Base-by-base conservation (phyloP, 352 stramenopile species). In the Phytophthora colocasiae region DNA sequence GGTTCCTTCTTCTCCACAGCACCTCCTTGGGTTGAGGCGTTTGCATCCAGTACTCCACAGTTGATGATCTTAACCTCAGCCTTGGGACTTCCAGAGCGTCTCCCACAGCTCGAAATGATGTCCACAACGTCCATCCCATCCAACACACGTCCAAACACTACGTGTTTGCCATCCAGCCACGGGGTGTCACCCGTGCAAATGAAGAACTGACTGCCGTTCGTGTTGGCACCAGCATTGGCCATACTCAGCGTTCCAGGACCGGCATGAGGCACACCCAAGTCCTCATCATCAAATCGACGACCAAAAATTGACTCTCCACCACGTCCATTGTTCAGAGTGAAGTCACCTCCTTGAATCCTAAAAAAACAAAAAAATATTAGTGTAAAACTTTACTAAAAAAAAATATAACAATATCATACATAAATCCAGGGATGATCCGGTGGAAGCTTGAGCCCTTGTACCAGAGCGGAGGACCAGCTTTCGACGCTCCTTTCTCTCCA, bases 121-220 rank as follows among this genome's bases (percentile, higher is more conserved):
- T 98, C 95, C n/a, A 98, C 90, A 32, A 98, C 77, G 67, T 97
- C 89, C 80, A 93, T 92, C 43, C 93, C 93, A 50, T 98, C 90
- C 34, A 96, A 44, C 7, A 97, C 91, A 48, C 80, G 78, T 29
- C 97, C 97, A 79, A 99, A 99, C 0, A 99, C 98, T 26, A 98
- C 84, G 85, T 99, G 97, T 75, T 97, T 98, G 51, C 95, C 96
- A 64, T 99, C 95, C 32, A 99, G 83, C 95, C 96, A 99, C 34
- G 94, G 88, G 27, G 96, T 99, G 63, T 97, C 88, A 36, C 81
- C 82, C 43, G 97, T 98, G 15, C 93, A 98, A 51, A 99, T 98
- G 72, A 99, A 99, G 75, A 99, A 99, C 77, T 99, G 95, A 54
- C 81, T 96, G 62, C 95, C 94, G 71, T 99, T 98, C 45, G 90